Evolutionary conservation across 345 rosid species (phyloP).

Genomic region (Euphorbia peplus): DNA sequence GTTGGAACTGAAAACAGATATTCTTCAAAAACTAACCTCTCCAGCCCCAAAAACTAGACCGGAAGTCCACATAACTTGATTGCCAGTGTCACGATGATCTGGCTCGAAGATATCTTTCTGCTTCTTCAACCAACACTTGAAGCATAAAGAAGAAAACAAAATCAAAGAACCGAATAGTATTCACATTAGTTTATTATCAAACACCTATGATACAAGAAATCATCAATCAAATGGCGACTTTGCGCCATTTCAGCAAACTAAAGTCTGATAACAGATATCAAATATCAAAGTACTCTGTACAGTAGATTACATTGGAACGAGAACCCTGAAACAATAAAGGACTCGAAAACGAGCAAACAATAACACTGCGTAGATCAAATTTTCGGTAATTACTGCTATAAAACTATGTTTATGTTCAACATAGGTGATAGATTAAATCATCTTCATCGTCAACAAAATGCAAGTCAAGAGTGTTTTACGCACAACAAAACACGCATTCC

Average conservation of each 20-base stretch:
- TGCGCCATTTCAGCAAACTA: not conserved
- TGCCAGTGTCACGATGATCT: constrained; percentile 20
- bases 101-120: constrained; percentile 29
- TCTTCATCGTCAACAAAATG: not conserved
- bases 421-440: not conserved
- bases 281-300: not conserved
- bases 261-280: not conserved
- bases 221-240: too few relatives aligned
- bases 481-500: not conserved
- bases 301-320: too few relatives aligned
- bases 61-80: constrained; percentile 35
- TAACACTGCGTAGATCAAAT: too few relatives aligned
- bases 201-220: not conserved
- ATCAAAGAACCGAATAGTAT: not conserved
- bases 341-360: too few relatives aligned
- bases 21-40: constrained; percentile 17
- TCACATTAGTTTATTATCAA: not conserved
- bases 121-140: constrained; percentile 39
- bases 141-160: constrained; percentile 5
- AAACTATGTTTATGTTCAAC: too few relatives aligned
- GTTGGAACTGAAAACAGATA: not conserved
- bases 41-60: constrained; percentile 34
- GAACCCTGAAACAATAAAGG: too few relatives aligned
- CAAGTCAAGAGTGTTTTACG: too few relatives aligned
- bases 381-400: too few relatives aligned